These are phyloP conservation scores for Cyclostephanos tholiformis DNA, from an alignment of 108 stramenopile genomes.

Conservation along the genomic window DNA sequence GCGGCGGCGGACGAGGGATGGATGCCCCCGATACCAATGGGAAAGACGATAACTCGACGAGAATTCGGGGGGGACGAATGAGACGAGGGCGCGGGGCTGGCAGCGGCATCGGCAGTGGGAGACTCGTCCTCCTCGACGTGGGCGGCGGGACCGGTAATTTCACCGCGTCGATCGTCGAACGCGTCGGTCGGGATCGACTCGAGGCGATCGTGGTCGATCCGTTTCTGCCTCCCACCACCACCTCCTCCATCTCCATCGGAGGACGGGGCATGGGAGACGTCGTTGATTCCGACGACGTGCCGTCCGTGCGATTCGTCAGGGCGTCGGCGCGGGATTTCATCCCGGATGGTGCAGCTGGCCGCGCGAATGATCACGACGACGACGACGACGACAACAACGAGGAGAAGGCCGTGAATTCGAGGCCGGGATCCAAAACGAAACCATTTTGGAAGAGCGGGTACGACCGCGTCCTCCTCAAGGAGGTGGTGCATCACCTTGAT, in stretches of 20 bases:
- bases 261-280: too few species aligned
- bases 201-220: slow-evolving; percentile 66
- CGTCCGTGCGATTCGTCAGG: slow-evolving; percentile 52
- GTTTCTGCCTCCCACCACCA: slow-evolving; percentile 36
- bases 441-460: slow-evolving; percentile 42
- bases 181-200: background rate
- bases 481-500: slow-evolving; percentile 61
- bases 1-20: too few species aligned
- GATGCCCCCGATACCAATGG: too few species aligned
- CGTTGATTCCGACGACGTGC: too few species aligned
- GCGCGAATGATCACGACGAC: background rate
- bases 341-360: background rate
- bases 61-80: too few species aligned
- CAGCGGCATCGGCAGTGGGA: too few species aligned
- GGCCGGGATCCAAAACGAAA: background rate
- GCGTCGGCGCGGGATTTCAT: slow-evolving; percentile 58
- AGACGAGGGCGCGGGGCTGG: too few species aligned
- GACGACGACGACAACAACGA: background rate
- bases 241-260: background rate
- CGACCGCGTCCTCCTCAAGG: slow-evolving; percentile 59
- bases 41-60: too few species aligned
- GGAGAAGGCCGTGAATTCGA: slow-evolving; percentile 14
- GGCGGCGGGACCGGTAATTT: slow-evolving; percentile 84
- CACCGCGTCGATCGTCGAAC: slow-evolving; percentile 27
- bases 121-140: slow-evolving; percentile 45